Evolutionary conservation across 2,329 filamentous ascomycete genomes (phyloP).

Genomic region (Venturia nashicola): DNA sequence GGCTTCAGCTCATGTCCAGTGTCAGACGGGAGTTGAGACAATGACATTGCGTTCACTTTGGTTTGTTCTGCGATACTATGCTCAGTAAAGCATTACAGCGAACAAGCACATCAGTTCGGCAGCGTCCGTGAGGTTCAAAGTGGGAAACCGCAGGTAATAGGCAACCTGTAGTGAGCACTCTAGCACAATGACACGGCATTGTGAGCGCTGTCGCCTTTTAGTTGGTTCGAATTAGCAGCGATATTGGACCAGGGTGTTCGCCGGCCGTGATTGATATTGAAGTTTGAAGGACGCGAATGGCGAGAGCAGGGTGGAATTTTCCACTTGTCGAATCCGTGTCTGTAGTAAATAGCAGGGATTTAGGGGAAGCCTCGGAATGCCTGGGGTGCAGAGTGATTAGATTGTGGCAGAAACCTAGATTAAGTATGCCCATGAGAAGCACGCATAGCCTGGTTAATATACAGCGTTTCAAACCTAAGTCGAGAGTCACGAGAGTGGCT

Average conservation of each 20-base stretch:
- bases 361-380: neutral
- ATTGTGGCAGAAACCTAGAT: neutral
- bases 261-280: neutral
- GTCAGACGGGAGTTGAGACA: neutral
- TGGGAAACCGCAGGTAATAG: neutral
- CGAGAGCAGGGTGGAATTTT: neutral
- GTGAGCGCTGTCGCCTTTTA: neutral
- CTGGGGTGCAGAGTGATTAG: neutral
- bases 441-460: neutral
- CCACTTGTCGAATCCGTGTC: neutral
- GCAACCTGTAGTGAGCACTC: neutral
- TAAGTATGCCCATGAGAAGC: neutral
- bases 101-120: neutral
- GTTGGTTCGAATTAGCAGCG: neutral
- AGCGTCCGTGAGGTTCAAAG: neutral
- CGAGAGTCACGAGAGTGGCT: neutral
- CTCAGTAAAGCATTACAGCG: neutral
- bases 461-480: neutral
- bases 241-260: neutral
- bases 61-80: neutral
- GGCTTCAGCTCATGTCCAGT: neutral
- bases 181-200: neutral
- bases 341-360: neutral
- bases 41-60: neutral
- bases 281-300: neutral